These are phyloP conservation scores for Obba rivulosa DNA, from an alignment of 768 basidiomycete species.

Conservation along the genomic window DNA sequence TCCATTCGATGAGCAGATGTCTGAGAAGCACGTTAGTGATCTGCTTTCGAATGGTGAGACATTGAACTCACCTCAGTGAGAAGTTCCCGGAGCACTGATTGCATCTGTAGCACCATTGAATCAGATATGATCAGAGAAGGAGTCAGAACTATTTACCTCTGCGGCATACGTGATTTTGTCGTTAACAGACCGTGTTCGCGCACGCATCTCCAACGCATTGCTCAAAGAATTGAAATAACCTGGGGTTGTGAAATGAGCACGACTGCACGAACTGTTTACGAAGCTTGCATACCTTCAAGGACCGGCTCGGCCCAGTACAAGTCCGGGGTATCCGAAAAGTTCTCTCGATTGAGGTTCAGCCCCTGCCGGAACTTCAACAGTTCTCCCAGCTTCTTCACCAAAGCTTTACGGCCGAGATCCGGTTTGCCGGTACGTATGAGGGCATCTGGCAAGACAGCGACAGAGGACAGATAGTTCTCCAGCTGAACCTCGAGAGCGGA, in stretches of 20 bases:
- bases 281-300: conserved; percentile 58
- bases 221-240: conserved; percentile 83
- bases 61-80: conserved; percentile 66
- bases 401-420: conserved; percentile 69
- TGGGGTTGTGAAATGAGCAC: conserved; percentile 19
- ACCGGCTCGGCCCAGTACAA: conserved; percentile 95
- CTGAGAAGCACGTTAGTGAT: conserved; percentile 31
- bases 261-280: background rate
- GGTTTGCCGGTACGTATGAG: conserved; percentile 79
- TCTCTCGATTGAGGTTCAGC: conserved; percentile 84
- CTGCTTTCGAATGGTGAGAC: background rate
- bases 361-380: conserved; percentile 91
- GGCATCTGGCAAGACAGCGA: conserved; percentile 72
- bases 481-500: conserved; percentile 83
- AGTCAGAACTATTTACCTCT: conserved; percentile 41
- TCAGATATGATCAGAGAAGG: background rate
- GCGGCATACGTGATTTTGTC: conserved; percentile 91
- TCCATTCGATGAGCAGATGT: conserved; percentile 92
- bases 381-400: conserved; percentile 90
- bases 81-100: conserved; percentile 84
- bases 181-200: conserved; percentile 76
- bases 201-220: conserved; percentile 80
- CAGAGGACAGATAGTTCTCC: conserved; percentile 78
- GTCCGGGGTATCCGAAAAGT: conserved; percentile 84
- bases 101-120: conserved; percentile 42